A percentile compares a stretch with the other conserved stretches of the same genome.
phyloP scores from a whole-genome alignment of 495 filamentous ascomycete genomes.

The Neurospora sp. region DNA sequence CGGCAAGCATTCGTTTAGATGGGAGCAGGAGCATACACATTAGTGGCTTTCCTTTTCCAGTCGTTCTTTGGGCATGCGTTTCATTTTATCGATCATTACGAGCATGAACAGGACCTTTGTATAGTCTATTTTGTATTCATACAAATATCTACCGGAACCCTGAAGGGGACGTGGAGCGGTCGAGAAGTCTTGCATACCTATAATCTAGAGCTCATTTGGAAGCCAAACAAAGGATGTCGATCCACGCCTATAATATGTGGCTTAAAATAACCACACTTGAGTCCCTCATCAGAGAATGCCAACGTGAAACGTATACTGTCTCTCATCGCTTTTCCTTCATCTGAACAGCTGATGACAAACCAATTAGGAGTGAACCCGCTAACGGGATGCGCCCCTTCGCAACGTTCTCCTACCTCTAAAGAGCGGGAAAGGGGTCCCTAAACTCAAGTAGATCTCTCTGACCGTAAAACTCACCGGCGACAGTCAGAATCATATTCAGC shows the following conservation, averaged over 20 bases:
- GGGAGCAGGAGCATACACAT: not conserved
- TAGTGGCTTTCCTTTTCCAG: not conserved
- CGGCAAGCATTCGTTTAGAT: not conserved
- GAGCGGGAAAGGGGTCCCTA: slow-evolving; percentile 41
- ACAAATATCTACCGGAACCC: not conserved
- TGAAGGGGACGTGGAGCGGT: not conserved
- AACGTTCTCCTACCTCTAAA: slow-evolving; percentile 5
- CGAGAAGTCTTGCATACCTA: not conserved
- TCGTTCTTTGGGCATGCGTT: not conserved
- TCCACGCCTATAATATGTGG: not conserved
- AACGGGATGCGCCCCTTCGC: too few relatives aligned
- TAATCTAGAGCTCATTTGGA: not conserved
- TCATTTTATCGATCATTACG: not conserved
- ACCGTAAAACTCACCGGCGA: slow-evolving; percentile 83
- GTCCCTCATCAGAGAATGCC: not conserved
- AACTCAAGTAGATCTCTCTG: slow-evolving; percentile 77
- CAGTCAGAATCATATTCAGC: slow-evolving; percentile 84
- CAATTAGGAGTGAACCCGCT: too few relatives aligned
- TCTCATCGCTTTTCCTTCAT: too few relatives aligned
- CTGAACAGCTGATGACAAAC: too few relatives aligned
- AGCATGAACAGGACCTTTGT: not conserved
- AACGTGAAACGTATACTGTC: not conserved
- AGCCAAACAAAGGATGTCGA: not conserved
- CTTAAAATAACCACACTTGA: not conserved
- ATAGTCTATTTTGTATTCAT: not conserved